Evolutionary conservation across 306 rosid genomes (phyloP).

Genomic region (Medicago lupulina): DNA sequence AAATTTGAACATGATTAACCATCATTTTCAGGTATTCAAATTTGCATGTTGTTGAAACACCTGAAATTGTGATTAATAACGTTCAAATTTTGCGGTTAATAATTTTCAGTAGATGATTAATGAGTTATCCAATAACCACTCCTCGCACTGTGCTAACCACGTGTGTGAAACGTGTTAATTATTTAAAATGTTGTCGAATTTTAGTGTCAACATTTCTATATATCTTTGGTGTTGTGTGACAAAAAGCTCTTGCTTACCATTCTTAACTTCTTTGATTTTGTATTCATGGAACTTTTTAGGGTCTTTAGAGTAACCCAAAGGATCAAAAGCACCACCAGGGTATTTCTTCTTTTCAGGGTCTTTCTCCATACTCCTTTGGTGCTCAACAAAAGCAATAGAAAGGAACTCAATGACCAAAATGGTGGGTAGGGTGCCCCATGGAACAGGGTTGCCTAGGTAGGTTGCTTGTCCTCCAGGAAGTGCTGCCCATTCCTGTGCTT

Average conservation of each 20-base stretch:
- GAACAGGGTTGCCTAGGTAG: slow-evolving; percentile 95
- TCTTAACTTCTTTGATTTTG: slow-evolving; percentile 92
- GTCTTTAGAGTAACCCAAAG: slow-evolving; percentile 98
- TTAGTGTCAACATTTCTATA: background rate
- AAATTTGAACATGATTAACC: background rate
- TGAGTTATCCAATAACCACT: background rate
- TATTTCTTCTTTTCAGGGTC: slow-evolving; percentile 97
- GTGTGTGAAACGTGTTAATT: background rate
- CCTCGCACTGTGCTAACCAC: background rate
- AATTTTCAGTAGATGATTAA: background rate
- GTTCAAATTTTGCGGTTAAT: background rate
- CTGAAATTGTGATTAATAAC: background rate
- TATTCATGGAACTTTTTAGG: slow-evolving; percentile 82
- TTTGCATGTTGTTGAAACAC: background rate
- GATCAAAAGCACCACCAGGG: slow-evolving; percentile 99
- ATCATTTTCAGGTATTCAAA: background rate
- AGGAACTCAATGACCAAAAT: slow-evolving; percentile 87
- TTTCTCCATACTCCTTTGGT: slow-evolving; percentile 97
- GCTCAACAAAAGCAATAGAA: slow-evolving; percentile 91
- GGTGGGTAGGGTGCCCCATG: slow-evolving; percentile 98
- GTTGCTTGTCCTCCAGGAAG: slow-evolving; percentile 94
- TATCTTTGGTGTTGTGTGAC: too few species aligned
- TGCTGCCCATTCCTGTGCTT: slow-evolving; percentile 99
- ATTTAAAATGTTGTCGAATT: background rate
- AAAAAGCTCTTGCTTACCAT: slow-evolving; percentile 52